Percentiles rank a stretch among this genome's conserved stretches.
Conservation (phyloP, 176 grass and related monocot genomes). For the Elymus sibiricus region DNA sequence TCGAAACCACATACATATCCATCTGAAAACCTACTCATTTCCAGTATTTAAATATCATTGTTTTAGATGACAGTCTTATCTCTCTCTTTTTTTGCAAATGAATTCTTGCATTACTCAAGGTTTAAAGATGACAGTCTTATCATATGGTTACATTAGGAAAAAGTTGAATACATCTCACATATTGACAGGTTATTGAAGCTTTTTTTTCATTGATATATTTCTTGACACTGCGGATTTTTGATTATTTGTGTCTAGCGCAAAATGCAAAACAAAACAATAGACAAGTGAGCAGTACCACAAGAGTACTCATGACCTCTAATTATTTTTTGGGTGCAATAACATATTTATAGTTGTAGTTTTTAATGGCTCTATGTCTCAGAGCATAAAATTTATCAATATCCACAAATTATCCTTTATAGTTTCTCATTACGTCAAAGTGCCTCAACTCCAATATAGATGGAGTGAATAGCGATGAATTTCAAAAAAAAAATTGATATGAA, state of each 20-base stretch:
- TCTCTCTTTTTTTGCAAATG: too few species aligned
- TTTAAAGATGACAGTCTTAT: background rate
- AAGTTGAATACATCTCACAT: background rate
- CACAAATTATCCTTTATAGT: background rate
- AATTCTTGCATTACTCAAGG: too few species aligned
- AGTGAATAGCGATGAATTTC: background rate
- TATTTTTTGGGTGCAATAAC: too few species aligned
- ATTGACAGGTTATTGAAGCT: background rate
- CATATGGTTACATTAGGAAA: background rate
- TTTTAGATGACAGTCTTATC: background rate
- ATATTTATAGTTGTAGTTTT: background rate
- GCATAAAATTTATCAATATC: background rate
- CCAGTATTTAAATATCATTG: background rate
- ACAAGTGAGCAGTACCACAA: background rate
- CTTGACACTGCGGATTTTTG: background rate
- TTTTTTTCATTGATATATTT: background rate
- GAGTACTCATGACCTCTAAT: background rate
- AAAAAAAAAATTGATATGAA: too few species aligned
- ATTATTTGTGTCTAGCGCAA: background rate
- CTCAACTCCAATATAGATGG: background rate
- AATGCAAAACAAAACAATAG: background rate
- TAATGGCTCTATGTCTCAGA: background rate
- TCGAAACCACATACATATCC: background rate
- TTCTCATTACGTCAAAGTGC: background rate
- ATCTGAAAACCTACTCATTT: background rate